These are phyloP conservation scores for Trifolium dubium DNA, from an alignment of 306 rosid species.

Conservation along the genomic window DNA sequence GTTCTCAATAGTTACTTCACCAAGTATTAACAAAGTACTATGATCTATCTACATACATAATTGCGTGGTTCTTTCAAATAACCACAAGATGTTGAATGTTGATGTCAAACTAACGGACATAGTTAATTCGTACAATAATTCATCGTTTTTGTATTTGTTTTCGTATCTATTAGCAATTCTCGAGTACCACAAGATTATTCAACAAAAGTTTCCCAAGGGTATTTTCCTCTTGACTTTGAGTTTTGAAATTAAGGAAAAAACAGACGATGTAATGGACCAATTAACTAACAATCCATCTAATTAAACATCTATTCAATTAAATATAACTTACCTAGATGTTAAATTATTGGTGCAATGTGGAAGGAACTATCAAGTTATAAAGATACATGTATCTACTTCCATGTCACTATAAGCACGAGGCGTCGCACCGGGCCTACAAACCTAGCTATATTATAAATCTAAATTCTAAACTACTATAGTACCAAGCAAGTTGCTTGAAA, in stretches of 20 bases:
- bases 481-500: slow-evolving; percentile 10
- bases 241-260: slow-evolving; percentile 28
- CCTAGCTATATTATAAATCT: not conserved
- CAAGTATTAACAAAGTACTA: too few relatives aligned
- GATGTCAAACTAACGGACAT: too few relatives aligned
- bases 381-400: slow-evolving; percentile 44
- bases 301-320: not conserved
- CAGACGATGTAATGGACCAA: slow-evolving; percentile 38
- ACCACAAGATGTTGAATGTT: too few relatives aligned
- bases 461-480: not conserved
- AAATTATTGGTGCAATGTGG: not conserved
- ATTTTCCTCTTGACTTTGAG: slow-evolving; percentile 47
- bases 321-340: not conserved
- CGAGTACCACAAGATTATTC: not conserved
- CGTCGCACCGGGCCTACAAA: slow-evolving; percentile 34
- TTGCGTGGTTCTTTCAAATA: too few relatives aligned
- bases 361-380: slow-evolving; percentile 2
- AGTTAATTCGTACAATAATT: not conserved
- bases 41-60: too few relatives aligned
- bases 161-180: not conserved
- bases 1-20: too few relatives aligned
- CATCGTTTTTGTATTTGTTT: not conserved
- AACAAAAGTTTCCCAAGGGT: slow-evolving; percentile 35
- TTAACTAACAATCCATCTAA: not conserved
- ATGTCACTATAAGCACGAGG: slow-evolving; percentile 39